phyloP scores from a whole-genome alignment of 2,329 filamentous ascomycete species.

The Penicillium palitans region DNA sequence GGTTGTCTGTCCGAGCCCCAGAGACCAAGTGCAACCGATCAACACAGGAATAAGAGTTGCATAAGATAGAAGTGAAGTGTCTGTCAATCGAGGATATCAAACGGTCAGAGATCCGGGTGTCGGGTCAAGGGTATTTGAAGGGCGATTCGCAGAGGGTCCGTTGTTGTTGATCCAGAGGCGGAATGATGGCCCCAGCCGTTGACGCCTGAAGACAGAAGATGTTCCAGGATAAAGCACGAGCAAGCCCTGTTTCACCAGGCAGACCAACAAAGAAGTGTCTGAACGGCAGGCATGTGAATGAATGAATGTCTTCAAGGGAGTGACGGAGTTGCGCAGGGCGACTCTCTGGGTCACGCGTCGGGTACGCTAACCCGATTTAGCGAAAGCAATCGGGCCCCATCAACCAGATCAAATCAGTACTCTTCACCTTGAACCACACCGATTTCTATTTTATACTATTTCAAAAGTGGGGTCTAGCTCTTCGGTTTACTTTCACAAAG shows the following conservation, averaged over 20 bases:
- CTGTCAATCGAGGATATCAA: not conserved
- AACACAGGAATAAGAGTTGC: conserved; percentile 1
- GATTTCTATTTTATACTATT: not conserved
- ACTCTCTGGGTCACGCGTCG: conserved; percentile 42
- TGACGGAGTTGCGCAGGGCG: conserved; percentile 32
- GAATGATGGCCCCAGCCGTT: not conserved
- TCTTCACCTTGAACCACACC: not conserved
- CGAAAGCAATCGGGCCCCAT: conserved; percentile 3
- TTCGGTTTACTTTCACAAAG: not conserved
- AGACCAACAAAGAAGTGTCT: conserved; percentile 12
- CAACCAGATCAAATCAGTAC: not conserved
- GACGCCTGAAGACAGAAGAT: not conserved
- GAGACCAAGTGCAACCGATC: conserved; percentile 15
- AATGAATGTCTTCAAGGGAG: conserved; percentile 20
- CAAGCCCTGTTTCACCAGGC: conserved; percentile 8
- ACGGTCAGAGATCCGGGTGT: not conserved
- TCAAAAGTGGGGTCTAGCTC: not conserved
- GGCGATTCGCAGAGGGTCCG: conserved; percentile 9
- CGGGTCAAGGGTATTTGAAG: conserved; percentile 12
- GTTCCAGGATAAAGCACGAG: not conserved
- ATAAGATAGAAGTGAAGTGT: conserved; percentile 13
- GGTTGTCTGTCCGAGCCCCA: conserved; percentile 14
- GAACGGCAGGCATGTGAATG: conserved; percentile 11
- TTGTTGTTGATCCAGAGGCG: conserved; percentile 11
- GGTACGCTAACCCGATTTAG: conserved; percentile 37